These are phyloP conservation scores for Daldinia decipiens DNA, from an alignment of 495 filamentous ascomycete genomes.

Conservation along the genomic window DNA sequence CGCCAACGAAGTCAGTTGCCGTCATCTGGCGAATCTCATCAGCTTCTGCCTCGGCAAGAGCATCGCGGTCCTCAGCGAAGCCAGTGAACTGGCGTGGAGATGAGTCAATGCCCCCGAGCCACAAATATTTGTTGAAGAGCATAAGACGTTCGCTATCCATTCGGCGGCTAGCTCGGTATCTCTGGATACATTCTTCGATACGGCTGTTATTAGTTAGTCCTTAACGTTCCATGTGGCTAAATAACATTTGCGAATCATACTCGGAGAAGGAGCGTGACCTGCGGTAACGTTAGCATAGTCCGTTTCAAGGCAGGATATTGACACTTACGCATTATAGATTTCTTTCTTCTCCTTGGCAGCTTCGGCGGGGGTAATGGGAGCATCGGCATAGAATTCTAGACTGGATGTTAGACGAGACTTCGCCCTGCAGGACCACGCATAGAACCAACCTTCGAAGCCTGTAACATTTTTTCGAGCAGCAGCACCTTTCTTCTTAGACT, in stretches of 20 bases:
- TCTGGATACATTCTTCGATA: conserved; percentile 85
- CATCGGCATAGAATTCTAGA: conserved; percentile 76
- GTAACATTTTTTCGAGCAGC: conserved; percentile 43
- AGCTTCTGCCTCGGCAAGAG: conserved; percentile 62
- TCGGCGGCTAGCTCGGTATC: conserved; percentile 79
- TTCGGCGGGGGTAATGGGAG: conserved; percentile 77
- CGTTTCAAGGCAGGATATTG: not conserved
- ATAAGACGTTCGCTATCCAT: conserved; percentile 68
- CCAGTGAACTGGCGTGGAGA: conserved; percentile 74
- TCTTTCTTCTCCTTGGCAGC: conserved; percentile 65
- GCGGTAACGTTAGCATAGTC: conserved; percentile 33
- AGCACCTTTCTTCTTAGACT: conserved; percentile 44
- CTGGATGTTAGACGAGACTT: conserved; percentile 13
- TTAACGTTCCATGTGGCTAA: not conserved
- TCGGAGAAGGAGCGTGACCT: conserved; percentile 52
- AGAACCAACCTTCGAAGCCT: conserved; percentile 57
- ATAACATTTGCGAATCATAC: conserved; percentile 43
- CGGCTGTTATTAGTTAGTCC: conserved; percentile 61
- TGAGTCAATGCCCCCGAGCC: conserved; percentile 82
- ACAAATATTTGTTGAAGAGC: conserved; percentile 81
- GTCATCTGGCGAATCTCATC: conserved; percentile 70
- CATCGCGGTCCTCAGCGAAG: conserved; percentile 62
- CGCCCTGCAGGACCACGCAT: not conserved
- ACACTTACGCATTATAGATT: conserved; percentile 65
- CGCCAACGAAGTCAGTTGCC: conserved; percentile 67